These are phyloP conservation scores for Naganishia randhawae DNA, from an alignment of 768 basidiomycete species.

Conservation along the genomic window DNA sequence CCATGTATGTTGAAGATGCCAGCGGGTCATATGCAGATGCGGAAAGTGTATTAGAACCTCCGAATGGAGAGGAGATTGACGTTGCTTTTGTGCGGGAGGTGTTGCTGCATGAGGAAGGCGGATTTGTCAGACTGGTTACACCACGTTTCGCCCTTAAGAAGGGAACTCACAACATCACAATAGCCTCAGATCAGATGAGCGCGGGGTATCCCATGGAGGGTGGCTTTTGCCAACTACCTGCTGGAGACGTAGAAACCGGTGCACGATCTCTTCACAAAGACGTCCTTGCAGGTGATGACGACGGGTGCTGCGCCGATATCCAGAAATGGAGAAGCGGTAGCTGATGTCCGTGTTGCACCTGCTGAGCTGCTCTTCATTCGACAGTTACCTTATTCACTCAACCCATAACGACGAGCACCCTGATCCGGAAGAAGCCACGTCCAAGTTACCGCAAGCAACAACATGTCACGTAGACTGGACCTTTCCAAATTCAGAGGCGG, in stretches of 20 bases:
- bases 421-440: background rate
- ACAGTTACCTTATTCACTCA: background rate
- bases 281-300: background rate
- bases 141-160: background rate
- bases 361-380: background rate
- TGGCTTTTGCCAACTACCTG: background rate
- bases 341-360: slow-evolving; percentile 12
- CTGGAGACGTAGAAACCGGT: background rate
- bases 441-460: background rate
- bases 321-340: background rate
- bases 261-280: background rate
- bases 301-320: background rate
- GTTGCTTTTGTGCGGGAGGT: slow-evolving; percentile 8
- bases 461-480: slow-evolving; percentile 46
- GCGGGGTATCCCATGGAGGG: background rate
- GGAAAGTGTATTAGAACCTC: slow-evolving; percentile 21
- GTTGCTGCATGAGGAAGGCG: background rate
- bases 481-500: slow-evolving; percentile 47
- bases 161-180: slow-evolving; percentile 8
- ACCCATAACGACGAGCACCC: too few relatives aligned
- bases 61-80: slow-evolving; percentile 9
- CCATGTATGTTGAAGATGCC: slow-evolving; percentile 26
- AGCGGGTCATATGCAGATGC: slow-evolving; percentile 29
- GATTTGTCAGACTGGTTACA: background rate
- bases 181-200: background rate